Evolutionary conservation across 345 rosid species (phyloP).

Genomic region (Noccaea caerulescens): DNA sequence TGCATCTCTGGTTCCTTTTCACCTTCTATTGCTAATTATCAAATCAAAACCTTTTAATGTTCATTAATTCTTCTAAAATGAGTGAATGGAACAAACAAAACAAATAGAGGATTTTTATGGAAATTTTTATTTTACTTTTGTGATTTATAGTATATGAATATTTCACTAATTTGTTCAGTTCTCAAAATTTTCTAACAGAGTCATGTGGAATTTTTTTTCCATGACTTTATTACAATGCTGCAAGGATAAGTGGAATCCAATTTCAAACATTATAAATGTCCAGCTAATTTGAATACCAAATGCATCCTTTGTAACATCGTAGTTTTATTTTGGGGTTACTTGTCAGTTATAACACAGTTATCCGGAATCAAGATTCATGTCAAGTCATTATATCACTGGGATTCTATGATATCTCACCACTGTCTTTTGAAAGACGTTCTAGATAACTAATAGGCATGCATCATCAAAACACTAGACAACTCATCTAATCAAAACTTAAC

Average conservation of each 20-base stretch:
- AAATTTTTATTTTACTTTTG: too few relatives aligned
- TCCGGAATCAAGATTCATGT: background rate
- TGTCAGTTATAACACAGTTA: background rate
- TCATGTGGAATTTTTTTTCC: background rate
- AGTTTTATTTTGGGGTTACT: background rate
- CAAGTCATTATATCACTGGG: background rate
- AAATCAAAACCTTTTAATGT: too few relatives aligned
- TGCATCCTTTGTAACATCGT: background rate
- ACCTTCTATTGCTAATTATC: conserved; percentile 42
- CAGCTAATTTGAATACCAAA: background rate
- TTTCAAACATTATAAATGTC: background rate
- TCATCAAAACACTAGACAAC: background rate
- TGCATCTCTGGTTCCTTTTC: conserved; percentile 74
- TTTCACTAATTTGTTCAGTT: background rate
- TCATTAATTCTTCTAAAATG: too few relatives aligned
- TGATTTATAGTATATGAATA: too few relatives aligned
- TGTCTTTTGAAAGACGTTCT: background rate
- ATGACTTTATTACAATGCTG: background rate
- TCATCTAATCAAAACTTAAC: background rate
- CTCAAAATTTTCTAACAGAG: background rate
- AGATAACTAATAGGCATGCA: background rate
- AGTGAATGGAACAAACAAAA: too few relatives aligned
- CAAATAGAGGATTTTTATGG: too few relatives aligned
- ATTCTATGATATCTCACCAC: background rate
- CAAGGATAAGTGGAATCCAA: background rate